A percentile compares a stretch with the other conserved stretches of the same genome.
Conservation (phyloP, 2,329 filamentous ascomycete genomes). For the Fusarium nurragi region DNA sequence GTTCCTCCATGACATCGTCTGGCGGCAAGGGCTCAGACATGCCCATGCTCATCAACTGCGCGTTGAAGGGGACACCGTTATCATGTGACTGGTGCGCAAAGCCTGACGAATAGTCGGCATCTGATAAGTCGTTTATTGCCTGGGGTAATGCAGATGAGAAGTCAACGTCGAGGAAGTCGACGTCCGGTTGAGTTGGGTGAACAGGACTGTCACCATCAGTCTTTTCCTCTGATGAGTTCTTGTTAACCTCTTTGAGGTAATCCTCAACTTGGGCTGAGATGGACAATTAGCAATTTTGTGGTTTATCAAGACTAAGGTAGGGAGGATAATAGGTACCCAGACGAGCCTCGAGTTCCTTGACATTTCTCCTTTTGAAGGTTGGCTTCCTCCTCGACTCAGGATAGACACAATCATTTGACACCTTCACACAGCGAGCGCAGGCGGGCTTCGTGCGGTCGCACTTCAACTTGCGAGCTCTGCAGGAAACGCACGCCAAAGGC, state of each 20-base stretch:
- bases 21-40: slow-evolving; percentile 83
- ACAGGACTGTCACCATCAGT: slow-evolving; percentile 41
- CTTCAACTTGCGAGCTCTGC: slow-evolving; percentile 84
- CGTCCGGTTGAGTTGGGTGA: slow-evolving; percentile 24
- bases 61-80: slow-evolving; percentile 18
- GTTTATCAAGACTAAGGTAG: neutral
- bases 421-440: slow-evolving; percentile 80
- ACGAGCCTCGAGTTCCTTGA: slow-evolving; percentile 88
- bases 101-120: slow-evolving; percentile 22
- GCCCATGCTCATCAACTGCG: slow-evolving; percentile 76
- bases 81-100: slow-evolving; percentile 18
- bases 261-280: slow-evolving; percentile 80
- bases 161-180: slow-evolving; percentile 17
- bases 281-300: slow-evolving; percentile 14
- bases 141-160: slow-evolving; percentile 11
- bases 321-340: slow-evolving; percentile 66
- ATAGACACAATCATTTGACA: slow-evolving; percentile 83
- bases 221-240: slow-evolving; percentile 41
- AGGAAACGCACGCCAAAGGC: slow-evolving; percentile 81
- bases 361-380: slow-evolving; percentile 87
- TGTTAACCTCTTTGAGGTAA: slow-evolving; percentile 73
- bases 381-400: slow-evolving; percentile 90
- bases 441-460: slow-evolving; percentile 84
- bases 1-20: slow-evolving; percentile 80
- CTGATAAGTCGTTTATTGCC: slow-evolving; percentile 1